Base-by-base conservation (phyloP, 2,329 filamentous ascomycete species). In the Cladophialophora psammophila region DNA sequence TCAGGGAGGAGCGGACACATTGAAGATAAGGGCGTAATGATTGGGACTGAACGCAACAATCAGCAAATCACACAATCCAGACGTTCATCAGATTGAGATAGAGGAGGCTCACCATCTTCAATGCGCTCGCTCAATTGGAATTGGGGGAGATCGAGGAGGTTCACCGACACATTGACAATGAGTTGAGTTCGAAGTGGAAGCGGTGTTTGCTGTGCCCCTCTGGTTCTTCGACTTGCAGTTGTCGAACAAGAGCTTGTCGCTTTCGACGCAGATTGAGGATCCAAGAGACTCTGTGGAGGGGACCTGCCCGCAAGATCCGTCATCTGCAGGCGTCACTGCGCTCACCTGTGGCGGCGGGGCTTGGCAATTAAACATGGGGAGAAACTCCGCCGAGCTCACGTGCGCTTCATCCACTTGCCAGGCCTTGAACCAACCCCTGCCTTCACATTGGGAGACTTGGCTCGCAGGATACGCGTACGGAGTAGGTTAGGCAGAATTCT, bases 11-110 rank as follows among this genome's bases (percentile, higher is more conserved):
- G 76, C 95, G 92, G 76, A 98, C 95, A 81, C 92, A 96, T 85
- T 96, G 93, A 74, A 97, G 91, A 83, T 98, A 97, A 65, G 94
- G 94, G 71, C 94, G 92, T 77, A 98, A 87, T 72, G 94, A 97
- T 93, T 97, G 94, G 78, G 94, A 97, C 95, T 89, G 75, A 48
- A 61, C 9, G 35, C 56, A 45, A 67, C 50, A 66, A 74, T 69
- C 68, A 78, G 76, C 74, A 76, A 67, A 66, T 55, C 18, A 3
- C 13, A 55, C 20, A 42, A 15, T 35, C 50, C 35, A 10, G 10
- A n/a, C 2, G 26, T 26, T 26, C 15, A 38, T 32, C 31, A 15
- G 7, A 42, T 10, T 40, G 59, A 34, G 15, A 5, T 18, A 54
- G 55, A 45, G 53, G 13, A 70, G 61, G 68, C 65, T 61, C 52